Percentiles rank a stretch among this genome's conserved stretches.
phyloP scores from a whole-genome alignment of 1,284 basidiomycete genomes.

The Lentinus polychrous region DNA sequence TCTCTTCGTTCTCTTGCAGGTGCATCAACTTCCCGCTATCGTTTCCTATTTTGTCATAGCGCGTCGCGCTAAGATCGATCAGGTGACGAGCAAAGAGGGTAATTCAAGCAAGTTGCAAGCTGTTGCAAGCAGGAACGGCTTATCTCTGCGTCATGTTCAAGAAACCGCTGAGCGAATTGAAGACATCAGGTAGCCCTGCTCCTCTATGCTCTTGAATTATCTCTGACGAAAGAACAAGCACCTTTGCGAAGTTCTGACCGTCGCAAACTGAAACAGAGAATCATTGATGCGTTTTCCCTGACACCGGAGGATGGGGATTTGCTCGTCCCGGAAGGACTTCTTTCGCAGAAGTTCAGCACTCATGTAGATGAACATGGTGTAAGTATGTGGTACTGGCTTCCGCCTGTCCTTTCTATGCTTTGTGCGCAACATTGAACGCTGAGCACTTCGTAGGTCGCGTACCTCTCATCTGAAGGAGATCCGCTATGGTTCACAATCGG shows the following conservation, averaged over 20 bases:
- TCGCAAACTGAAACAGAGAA: constrained; percentile 57
- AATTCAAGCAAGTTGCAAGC: no score
- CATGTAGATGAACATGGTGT: constrained; percentile 60
- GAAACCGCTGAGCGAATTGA: constrained; percentile 57
- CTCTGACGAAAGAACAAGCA: constrained; percentile 27
- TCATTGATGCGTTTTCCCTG: constrained; percentile 40
- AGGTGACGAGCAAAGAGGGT: no score
- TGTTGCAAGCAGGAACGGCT: no score
- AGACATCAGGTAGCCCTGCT: constrained; percentile 47
- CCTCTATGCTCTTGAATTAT: neutral
- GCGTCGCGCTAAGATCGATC: no score
- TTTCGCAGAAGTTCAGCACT: constrained; percentile 58
- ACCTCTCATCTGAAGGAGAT: constrained; percentile 63
- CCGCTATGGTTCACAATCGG: constrained; percentile 81
- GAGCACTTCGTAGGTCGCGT: constrained; percentile 40
- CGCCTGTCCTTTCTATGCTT: constrained; percentile 7
- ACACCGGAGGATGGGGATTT: constrained; percentile 48
- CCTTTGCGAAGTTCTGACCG: constrained; percentile 65
- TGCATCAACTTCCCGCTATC: no score
- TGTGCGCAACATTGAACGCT: neutral
- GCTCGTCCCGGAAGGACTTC: constrained; percentile 66
- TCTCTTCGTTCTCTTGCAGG: no score
- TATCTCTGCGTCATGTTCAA: constrained; percentile 65
- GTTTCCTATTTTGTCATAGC: no score
- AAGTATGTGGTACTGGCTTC: no score